Evolutionary conservation across 108 stramenopile genomes (phyloP), one percentile per base, ranked within the genome.

Genomic region (Craspedostauros australis): DNA sequence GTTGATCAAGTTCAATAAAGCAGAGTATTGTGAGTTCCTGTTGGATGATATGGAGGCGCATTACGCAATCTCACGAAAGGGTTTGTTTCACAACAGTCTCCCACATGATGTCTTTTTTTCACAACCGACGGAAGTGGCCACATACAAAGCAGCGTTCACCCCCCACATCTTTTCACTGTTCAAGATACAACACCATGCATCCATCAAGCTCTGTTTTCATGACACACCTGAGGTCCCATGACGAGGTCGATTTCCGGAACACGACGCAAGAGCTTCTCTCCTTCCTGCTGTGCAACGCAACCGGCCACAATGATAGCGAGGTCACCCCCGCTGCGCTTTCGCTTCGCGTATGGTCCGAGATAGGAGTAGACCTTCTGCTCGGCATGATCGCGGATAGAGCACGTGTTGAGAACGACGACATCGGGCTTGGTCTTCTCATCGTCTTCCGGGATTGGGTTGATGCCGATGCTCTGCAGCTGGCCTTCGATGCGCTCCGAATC

Each of bases 271-370:
- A 97, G 50, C 11, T 71, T 70, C 56, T 94, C 88, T n/a, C 95
- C 95, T 67, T 97, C 96, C 66, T 97, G 96, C 59, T 97, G 96
- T 1, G 96, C 96, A 5, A 97, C 96, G 71, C 96, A 97, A 19
- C 96, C 96, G 18, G 96, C 88, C 6, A 97, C 94, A 26, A 96
- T 80, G 29, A 97, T 85, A 24, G 90, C 82, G 42, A 97, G 68
- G 58, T 94, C 85, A 41, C 84, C 62, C n/a, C 95, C 95, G 6
- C 70, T 43, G 5, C 91, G 79, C 52, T 91, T 91, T 50, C 77
- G 57, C 14, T 81, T 81, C n/a, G 89, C 68, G 54, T 83, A 76
- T 0, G 88, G 84, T 33, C 88, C 88, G 21, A 90, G 64, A 55
- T 86, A 86, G 38, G 64, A 62, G 39, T 66, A 70, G 0, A 98